Percentiles rank a stretch among this genome's conserved stretches.
These are phyloP conservation scores for Gossypium schwendimanii DNA, from an alignment of 441 rosid genomes.

Conservation along the genomic window DNA sequence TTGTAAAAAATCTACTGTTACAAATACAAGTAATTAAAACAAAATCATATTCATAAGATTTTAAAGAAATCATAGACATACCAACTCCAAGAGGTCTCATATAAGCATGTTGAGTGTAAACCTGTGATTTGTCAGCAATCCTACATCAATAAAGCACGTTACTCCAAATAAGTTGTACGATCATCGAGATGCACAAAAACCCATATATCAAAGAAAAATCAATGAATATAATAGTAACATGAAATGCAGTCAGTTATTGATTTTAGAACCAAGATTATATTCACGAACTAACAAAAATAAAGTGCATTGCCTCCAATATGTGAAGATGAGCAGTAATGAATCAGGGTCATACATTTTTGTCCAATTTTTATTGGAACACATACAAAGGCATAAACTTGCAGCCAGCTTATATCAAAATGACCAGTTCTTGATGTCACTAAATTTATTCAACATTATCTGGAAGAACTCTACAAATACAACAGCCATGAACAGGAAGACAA, in stretches of 20 bases:
- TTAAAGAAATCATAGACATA: slow-evolving; percentile 26
- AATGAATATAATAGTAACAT: background rate
- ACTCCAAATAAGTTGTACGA: background rate
- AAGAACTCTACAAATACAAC: background rate
- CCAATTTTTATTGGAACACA: background rate
- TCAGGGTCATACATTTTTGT: background rate
- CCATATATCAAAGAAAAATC: background rate
- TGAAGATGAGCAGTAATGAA: background rate
- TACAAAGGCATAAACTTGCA: background rate
- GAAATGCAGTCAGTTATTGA: background rate
- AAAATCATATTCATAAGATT: background rate
- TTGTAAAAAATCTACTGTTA: background rate
- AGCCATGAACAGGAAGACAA: background rate
- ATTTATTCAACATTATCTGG: slow-evolving; percentile 3
- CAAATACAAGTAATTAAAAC: background rate
- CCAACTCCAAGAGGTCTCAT: slow-evolving; percentile 99
- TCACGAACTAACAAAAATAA: background rate
- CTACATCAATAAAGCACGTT: slow-evolving; percentile 28
- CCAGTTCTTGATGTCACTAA: background rate
- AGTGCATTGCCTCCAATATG: background rate
- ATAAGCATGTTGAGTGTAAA: slow-evolving; percentile 97
- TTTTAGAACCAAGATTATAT: background rate
- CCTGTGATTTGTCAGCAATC: slow-evolving; percentile 95
- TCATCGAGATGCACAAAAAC: background rate
- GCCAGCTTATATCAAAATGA: background rate